Conservation (phyloP, 129 eudicot species). For the Cynara cardunculus region DNA sequence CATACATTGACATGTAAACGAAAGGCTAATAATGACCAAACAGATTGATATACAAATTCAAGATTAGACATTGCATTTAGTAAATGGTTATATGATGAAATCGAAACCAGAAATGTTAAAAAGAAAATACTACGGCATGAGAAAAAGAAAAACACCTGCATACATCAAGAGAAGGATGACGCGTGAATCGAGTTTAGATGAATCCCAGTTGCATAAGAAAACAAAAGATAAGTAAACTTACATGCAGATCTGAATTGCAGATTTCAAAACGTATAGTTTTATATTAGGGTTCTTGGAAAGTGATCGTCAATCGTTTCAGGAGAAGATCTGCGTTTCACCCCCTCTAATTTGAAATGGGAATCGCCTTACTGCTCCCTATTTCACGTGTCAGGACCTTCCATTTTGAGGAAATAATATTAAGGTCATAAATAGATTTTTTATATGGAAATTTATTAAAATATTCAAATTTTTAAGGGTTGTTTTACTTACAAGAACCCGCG, state of each 20-base stretch:
- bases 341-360: not conserved
- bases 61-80: slow-evolving; percentile 18
- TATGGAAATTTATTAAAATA: too few relatives aligned
- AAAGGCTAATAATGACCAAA: not conserved
- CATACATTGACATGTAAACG: not conserved
- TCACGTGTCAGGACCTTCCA: not conserved
- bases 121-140: not conserved
- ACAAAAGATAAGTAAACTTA: slow-evolving; percentile 23
- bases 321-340: slow-evolving; percentile 2
- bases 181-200: slow-evolving; percentile 24
- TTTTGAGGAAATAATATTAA: too few relatives aligned
- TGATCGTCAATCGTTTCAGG: slow-evolving; percentile 8
- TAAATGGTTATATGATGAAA: not conserved
- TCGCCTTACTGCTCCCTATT: not conserved
- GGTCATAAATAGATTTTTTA: too few relatives aligned
- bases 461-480: too few relatives aligned
- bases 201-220: slow-evolving; percentile 16
- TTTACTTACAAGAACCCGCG: too few relatives aligned
- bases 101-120: not conserved
- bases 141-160: slow-evolving; percentile 10
- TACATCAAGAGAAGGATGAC: not conserved
- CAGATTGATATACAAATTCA: not conserved
- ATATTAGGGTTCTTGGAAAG: slow-evolving; percentile 29
- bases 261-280: not conserved
- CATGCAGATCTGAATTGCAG: slow-evolving; percentile 20